phyloP scores from a whole-genome alignment of 306 rosid species.

The Cucurbita maxima region DNA sequence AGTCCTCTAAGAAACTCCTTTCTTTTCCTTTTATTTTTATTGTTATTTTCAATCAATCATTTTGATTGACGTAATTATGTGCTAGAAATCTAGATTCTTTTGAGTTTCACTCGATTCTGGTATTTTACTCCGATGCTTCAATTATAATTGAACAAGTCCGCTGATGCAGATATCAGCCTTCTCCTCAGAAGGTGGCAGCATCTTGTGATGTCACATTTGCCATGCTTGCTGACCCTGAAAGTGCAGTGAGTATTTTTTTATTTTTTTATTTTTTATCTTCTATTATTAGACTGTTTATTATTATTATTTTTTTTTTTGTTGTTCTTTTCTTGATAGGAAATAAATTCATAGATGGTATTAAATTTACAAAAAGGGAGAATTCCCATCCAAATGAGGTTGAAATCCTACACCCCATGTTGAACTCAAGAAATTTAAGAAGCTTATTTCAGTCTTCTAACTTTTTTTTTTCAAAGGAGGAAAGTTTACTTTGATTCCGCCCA shows the following conservation, averaged over 20 bases:
- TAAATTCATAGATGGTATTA: neutral
- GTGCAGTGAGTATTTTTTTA: conserved; percentile 66
- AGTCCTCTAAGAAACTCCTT: neutral
- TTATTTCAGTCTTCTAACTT: neutral
- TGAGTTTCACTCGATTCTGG: neutral
- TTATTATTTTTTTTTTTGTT: no score
- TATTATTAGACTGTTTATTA: neutral
- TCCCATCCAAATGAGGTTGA: neutral
- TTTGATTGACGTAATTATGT: neutral
- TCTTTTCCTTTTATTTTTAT: neutral
- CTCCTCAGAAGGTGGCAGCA: conserved; percentile 83
- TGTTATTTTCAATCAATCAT: neutral
- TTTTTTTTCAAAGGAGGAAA: neutral
- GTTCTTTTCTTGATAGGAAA: no score
- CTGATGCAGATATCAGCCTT: conserved; percentile 50
- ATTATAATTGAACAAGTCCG: neutral
- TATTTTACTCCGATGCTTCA: neutral
- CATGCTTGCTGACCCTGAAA: conserved; percentile 94
- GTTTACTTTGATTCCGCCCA: neutral
- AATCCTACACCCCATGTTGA: no score
- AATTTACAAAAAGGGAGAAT: no score
- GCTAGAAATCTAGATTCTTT: neutral
- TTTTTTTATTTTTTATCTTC: neutral
- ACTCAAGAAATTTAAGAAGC: no score
- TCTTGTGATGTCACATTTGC: conserved; percentile 92